Percentiles rank a stretch among this genome's conserved stretches.
Conservation (phyloP, 2,329 filamentous ascomycete genomes). For the Fusarium heterosporum region DNA sequence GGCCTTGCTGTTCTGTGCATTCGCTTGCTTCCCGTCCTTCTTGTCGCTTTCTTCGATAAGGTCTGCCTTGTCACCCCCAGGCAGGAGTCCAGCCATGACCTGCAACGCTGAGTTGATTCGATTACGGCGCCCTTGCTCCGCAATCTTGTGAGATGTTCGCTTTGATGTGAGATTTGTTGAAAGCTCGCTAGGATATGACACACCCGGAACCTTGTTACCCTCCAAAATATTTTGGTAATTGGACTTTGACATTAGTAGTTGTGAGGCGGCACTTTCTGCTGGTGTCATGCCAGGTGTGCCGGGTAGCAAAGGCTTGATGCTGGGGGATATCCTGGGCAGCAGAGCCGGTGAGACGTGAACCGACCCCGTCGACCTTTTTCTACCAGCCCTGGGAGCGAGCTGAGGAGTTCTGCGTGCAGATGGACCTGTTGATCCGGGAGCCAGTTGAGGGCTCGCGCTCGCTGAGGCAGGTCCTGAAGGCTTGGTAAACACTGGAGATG, state of each 20-base stretch:
- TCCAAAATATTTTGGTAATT: conserved; percentile 99
- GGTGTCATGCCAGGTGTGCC: conserved; percentile 62
- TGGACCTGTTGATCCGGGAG: conserved; percentile 60
- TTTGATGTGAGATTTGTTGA: conserved; percentile 96
- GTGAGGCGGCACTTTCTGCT: conserved; percentile 71
- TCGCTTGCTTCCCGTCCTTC: conserved; percentile 61
- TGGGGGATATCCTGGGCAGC: conserved; percentile 90
- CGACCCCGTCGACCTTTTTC: conserved; percentile 80
- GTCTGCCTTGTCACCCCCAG: conserved; percentile 62
- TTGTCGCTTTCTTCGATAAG: conserved; percentile 60
- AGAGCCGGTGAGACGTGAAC: conserved; percentile 87
- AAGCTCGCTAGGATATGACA: conserved; percentile 89
- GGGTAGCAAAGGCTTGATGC: conserved; percentile 90
- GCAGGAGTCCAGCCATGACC: conserved; percentile 90
- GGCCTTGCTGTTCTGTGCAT: conserved; percentile 85
- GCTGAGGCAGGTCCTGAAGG: conserved; percentile 62
- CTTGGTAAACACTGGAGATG: conserved; percentile 61
- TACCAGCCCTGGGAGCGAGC: conserved; percentile 67
- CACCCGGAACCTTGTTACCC: conserved; percentile 88
- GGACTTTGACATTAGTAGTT: conserved; percentile 90
- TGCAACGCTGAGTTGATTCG: conserved; percentile 94
- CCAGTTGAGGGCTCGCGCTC: conserved; percentile 73
- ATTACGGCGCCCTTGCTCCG: conserved; percentile 94
- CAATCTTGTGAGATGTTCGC: conserved; percentile 96
- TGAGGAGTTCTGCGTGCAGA: conserved; percentile 67